Conservation (phyloP, 2,329 filamentous ascomycete species). For the Talaromyces pinophilus region DNA sequence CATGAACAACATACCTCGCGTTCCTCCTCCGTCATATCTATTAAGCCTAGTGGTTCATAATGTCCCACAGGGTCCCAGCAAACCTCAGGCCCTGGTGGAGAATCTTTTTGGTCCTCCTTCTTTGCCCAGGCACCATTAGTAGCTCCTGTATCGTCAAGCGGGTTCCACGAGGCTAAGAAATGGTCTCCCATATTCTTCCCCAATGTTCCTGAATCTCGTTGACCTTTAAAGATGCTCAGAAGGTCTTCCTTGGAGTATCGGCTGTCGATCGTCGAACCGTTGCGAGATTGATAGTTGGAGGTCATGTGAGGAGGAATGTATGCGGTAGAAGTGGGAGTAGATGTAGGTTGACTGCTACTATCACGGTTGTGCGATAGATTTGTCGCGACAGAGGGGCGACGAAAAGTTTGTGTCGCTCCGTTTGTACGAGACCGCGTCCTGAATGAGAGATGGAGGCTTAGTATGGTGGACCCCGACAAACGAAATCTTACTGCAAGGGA, state of each 20-base stretch:
- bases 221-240: slow-evolving; percentile 68
- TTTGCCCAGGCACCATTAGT: slow-evolving; percentile 73
- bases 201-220: slow-evolving; percentile 56
- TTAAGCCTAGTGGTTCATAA: slow-evolving; percentile 69
- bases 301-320: slow-evolving; percentile 65
- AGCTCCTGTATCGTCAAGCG: slow-evolving; percentile 66
- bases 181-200: slow-evolving; percentile 65
- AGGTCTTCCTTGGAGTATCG: slow-evolving; percentile 80
- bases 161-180: slow-evolving; percentile 77
- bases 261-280: slow-evolving; percentile 56
- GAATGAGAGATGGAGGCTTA: slow-evolving; percentile 24
- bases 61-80: slow-evolving; percentile 82
- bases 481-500: not conserved
- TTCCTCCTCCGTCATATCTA: slow-evolving; percentile 69
- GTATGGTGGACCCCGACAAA: slow-evolving; percentile 18
- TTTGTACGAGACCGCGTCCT: slow-evolving; percentile 65
- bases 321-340: slow-evolving; percentile 46
- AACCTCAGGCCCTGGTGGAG: slow-evolving; percentile 78
- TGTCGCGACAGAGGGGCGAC: slow-evolving; percentile 62
- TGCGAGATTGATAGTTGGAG: slow-evolving; percentile 54
- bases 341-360: slow-evolving; percentile 41
- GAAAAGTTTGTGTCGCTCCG: slow-evolving; percentile 68
- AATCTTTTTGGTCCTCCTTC: slow-evolving; percentile 69
- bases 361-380: slow-evolving; percentile 52
- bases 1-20: slow-evolving; percentile 54